Evolutionary conservation across 495 filamentous ascomycete species (phyloP).

Genomic region (Schizothecium vesticola): DNA sequence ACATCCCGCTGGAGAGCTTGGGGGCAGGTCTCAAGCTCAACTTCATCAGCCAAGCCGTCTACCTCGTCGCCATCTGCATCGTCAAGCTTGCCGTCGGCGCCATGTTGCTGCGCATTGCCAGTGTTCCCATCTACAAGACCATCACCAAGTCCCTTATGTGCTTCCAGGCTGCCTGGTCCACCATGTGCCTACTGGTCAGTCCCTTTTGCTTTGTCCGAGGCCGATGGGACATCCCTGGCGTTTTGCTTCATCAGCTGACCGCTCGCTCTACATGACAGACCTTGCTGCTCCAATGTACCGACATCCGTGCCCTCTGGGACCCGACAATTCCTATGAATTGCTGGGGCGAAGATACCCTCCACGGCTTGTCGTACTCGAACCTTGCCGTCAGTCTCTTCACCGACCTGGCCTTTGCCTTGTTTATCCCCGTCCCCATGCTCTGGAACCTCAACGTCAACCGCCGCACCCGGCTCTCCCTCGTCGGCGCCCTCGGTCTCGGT

Average conservation of each 20-base stretch:
- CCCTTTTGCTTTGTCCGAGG: background rate
- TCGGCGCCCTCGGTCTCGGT: constrained; percentile 39
- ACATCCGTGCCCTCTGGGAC: constrained; percentile 36
- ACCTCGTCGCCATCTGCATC: constrained; percentile 35
- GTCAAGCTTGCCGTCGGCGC: constrained; percentile 45
- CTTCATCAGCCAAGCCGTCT: constrained; percentile 37
- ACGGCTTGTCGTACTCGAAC: constrained; percentile 33
- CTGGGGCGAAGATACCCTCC: constrained; percentile 28
- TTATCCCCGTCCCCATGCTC: constrained; percentile 39
- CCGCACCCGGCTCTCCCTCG: constrained; percentile 34
- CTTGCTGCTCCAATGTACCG: constrained; percentile 24
- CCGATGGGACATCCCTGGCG: background rate
- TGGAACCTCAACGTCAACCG: constrained; percentile 41
- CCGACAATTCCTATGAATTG: constrained; percentile 26
- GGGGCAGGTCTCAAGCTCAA: constrained; percentile 35
- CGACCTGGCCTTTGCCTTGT: constrained; percentile 39
- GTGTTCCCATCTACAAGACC: constrained; percentile 26
- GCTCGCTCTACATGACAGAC: constrained; percentile 3
- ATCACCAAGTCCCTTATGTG: constrained; percentile 29
- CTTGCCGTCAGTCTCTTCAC: constrained; percentile 36
- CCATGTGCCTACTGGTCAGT: constrained; percentile 22
- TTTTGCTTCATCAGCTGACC: background rate
- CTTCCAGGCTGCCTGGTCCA: constrained; percentile 38
- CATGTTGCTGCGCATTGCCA: constrained; percentile 39
- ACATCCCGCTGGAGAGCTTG: constrained; percentile 22